Percentiles rank a stretch among this genome's conserved stretches.
These are phyloP conservation scores for Musa itinerans DNA, from an alignment of 176 grass and related monocot genomes.

Conservation along the genomic window DNA sequence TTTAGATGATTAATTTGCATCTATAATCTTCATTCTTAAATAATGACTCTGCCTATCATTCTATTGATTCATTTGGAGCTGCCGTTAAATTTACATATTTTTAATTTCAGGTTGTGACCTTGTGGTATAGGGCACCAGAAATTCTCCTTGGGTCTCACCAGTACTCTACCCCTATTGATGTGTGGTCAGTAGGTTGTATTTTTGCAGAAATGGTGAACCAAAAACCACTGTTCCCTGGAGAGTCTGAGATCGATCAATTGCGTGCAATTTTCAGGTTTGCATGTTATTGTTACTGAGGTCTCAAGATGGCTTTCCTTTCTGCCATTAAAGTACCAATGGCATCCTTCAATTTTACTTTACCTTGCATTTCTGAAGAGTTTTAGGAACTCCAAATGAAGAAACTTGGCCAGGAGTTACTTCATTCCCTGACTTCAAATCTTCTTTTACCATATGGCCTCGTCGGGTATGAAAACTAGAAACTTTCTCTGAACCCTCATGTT, in stretches of 20 bases:
- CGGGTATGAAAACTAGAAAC: slow-evolving; percentile 24
- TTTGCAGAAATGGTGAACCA: slow-evolving; percentile 95
- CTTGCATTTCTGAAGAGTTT: slow-evolving; percentile 31
- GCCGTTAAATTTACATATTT: background rate
- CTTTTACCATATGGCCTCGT: slow-evolving; percentile 63
- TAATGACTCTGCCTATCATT: background rate
- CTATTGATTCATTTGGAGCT: background rate
- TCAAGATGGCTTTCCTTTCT: background rate
- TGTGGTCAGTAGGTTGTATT: slow-evolving; percentile 96
- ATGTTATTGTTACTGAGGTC: background rate
- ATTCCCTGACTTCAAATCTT: slow-evolving; percentile 74
- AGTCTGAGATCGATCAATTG: slow-evolving; percentile 90
- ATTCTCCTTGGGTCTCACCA: background rate
- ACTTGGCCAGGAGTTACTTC: slow-evolving; percentile 73
- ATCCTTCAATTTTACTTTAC: slow-evolving; percentile 3
- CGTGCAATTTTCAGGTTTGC: slow-evolving; percentile 86
- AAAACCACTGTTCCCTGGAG: slow-evolving; percentile 71
- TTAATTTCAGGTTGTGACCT: slow-evolving; percentile 8
- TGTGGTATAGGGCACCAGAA: slow-evolving; percentile 18
- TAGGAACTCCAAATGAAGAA: slow-evolving; percentile 77
- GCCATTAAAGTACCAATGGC: slow-evolving; percentile 5
- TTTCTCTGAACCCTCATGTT: background rate
- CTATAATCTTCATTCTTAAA: background rate
- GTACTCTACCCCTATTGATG: slow-evolving; percentile 10
- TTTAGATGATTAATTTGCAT: background rate